These are phyloP conservation scores for Candida sanyiensis DNA, from an alignment of 805 yeast genomes.

Conservation along the genomic window DNA sequence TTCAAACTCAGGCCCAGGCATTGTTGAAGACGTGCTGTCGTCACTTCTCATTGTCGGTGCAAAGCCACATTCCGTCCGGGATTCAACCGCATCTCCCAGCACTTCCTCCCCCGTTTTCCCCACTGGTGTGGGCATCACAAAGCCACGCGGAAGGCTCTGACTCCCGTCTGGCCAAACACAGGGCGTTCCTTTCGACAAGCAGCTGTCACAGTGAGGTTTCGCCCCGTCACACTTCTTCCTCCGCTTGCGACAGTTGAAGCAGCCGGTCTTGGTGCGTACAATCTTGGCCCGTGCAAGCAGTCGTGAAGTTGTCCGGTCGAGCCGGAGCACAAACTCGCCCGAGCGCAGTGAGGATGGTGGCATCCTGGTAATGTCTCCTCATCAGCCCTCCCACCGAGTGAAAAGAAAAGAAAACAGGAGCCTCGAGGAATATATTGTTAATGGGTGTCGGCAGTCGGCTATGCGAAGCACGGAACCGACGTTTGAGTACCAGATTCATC, in stretches of 20 bases:
- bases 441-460: too few relatives aligned
- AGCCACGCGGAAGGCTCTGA: neutral
- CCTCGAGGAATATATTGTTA: too few relatives aligned
- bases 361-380: too few relatives aligned
- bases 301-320: neutral
- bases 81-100: too few relatives aligned
- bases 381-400: neutral
- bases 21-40: neutral
- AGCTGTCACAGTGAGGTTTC: slow-evolving; percentile 36
- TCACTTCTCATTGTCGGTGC: too few relatives aligned
- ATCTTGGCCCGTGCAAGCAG: neutral
- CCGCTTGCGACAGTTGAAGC: slow-evolving; percentile 38
- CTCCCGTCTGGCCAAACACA: slow-evolving; percentile 22
- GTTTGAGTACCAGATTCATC: too few relatives aligned
- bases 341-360: neutral
- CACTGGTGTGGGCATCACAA: too few relatives aligned
- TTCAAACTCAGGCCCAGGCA: too few relatives aligned
- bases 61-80: too few relatives aligned
- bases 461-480: too few relatives aligned
- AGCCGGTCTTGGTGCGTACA: slow-evolving; percentile 15
- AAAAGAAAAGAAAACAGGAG: too few relatives aligned
- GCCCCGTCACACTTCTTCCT: slow-evolving; percentile 59
- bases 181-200: slow-evolving; percentile 30
- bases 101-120: too few relatives aligned
- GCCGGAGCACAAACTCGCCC: neutral